Conservation (phyloP, 2,329 filamentous ascomycete genomes). For the Ophiocordyceps camponoti-leonardi region DNA sequence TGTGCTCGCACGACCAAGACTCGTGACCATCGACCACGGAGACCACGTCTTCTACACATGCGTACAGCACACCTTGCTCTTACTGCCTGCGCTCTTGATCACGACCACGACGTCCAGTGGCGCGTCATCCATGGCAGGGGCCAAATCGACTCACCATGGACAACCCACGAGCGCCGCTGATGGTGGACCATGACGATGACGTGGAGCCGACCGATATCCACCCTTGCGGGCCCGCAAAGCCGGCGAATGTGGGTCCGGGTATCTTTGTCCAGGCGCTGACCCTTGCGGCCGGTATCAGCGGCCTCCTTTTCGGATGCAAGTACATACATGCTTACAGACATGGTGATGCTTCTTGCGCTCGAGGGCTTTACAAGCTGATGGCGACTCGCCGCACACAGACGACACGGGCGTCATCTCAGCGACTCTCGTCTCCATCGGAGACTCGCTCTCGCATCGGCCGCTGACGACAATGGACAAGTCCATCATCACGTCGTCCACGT, state of each 20-base stretch:
- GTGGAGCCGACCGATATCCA: constrained; percentile 5
- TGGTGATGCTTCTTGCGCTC: not conserved
- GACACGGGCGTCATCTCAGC: constrained; percentile 54
- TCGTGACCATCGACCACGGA: no score
- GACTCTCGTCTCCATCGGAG: constrained; percentile 46
- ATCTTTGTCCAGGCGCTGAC: constrained; percentile 44
- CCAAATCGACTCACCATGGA: not conserved
- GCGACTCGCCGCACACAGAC: constrained; percentile 22
- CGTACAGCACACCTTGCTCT: no score
- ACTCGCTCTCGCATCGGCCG: constrained; percentile 35
- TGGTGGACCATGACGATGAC: constrained; percentile 13
- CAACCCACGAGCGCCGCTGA: constrained; percentile 20
- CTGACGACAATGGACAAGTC: constrained; percentile 51
- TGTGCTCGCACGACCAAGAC: no score
- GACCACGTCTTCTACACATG: not conserved
- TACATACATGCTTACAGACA: no score
- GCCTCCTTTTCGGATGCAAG: constrained; percentile 51
- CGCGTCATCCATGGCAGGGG: not conserved
- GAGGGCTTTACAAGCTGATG: not conserved
- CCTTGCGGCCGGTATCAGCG: constrained; percentile 48
- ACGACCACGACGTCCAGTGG: not conserved
- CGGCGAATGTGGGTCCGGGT: constrained; percentile 17
- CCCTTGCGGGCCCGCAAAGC: constrained; percentile 10
- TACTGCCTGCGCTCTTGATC: not conserved
- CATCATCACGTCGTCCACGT: constrained; percentile 52